Evolutionary conservation across 2,329 filamentous ascomycete species (phyloP), one percentile per base, ranked within the genome.

Genomic region (Epichloe coenophiala): DNA sequence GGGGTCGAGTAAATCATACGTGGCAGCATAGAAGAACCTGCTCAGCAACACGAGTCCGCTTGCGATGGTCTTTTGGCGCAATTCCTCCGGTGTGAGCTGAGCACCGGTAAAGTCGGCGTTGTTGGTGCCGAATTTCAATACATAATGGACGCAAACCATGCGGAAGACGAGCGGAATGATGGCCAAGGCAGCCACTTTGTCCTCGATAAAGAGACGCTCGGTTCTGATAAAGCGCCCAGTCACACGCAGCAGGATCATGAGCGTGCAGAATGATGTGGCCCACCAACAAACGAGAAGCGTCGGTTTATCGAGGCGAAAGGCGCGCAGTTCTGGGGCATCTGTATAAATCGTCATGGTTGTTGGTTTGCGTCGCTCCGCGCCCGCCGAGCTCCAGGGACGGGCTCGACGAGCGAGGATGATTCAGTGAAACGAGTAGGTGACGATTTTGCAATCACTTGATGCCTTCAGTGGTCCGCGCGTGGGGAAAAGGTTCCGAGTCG

Each of bases 201-300:
- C 93, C 66, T 97, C 93, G 48, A 75, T 72, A 61, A 97, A 97
- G 50, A 97, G 76, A 57, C 77, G 80, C 66, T 95, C 87, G 51
- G 87, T 91, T 52, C 93, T 79, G 45, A 95, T 77, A 66, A 90
- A 95, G 58, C 93, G 84, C 49, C 93, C 91, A 52, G 74, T 73
- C 31, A 96, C 71, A n/a, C 93, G 81, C 49, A 91, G 72, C 42
- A 90, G 65, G 56, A 98, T 96, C 61, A 96, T 88, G 55, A 83
- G 78, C 40, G 88, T 75, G 55, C 88, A 86, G 65, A 93, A 91
- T 13, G 81, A 74, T 35, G 88, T 93, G 56, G 85, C 88, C 90
- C 91, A 97, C 90, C 91, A 97, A 67, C 87, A 94, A 59, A 95
- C 89, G 55, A 98, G 76, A 45, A 98, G 73, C 0, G 90, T 95